Evolutionary conservation across 2,329 filamentous ascomycete species (phyloP).

Genomic region (Pseudogymnoascus sp.): DNA sequence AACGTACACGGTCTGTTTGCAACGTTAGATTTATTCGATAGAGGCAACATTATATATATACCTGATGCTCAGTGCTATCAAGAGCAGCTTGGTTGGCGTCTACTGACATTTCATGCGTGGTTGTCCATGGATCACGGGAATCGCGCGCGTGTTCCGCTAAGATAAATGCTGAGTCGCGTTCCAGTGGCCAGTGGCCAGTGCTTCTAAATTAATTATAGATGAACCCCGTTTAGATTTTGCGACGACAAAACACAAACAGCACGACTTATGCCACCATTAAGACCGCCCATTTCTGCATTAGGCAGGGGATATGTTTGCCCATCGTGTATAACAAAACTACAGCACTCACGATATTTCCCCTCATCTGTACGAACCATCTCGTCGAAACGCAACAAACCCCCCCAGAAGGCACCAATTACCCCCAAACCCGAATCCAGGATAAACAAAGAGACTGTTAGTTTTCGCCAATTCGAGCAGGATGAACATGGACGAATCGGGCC

Average conservation of each 20-base stretch:
- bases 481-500: neutral
- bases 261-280: slow-evolving; percentile 10
- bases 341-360: slow-evolving; percentile 8
- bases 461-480: slow-evolving; percentile 4
- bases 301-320: slow-evolving; percentile 26
- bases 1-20: slow-evolving; percentile 51
- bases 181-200: neutral
- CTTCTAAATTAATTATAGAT: slow-evolving; percentile 5
- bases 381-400: neutral
- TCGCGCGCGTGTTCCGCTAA: neutral
- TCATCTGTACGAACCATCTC: slow-evolving; percentile 3
- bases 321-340: slow-evolving; percentile 27
- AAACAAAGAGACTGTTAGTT: neutral
- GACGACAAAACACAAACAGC: neutral
- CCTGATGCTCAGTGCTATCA: slow-evolving; percentile 29
- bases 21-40: neutral
- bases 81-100: slow-evolving; percentile 21
- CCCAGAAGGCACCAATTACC: neutral
- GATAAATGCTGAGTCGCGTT: neutral
- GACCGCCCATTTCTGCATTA: slow-evolving; percentile 2
- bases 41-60: slow-evolving; percentile 12
- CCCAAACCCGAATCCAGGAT: neutral
- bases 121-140: slow-evolving; percentile 3
- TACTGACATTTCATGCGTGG: slow-evolving; percentile 24
- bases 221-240: neutral